Conservation (phyloP, 768 basidiomycete genomes). For the Lyophyllum decastes region DNA sequence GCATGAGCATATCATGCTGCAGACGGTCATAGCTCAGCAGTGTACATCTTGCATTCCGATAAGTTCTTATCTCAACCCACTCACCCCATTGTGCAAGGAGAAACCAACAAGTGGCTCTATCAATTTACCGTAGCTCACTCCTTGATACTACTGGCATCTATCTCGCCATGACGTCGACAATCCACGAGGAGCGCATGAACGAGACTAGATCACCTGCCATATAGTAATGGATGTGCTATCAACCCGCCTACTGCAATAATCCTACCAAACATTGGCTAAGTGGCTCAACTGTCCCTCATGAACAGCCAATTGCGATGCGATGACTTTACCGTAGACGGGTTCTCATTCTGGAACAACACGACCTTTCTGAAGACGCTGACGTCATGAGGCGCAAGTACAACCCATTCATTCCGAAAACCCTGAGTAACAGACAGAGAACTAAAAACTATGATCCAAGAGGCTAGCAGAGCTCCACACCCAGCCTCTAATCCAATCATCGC, state of each 20-base stretch:
- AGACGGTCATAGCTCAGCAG: not conserved
- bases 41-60: not conserved
- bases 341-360: too few species aligned
- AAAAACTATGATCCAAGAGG: not conserved
- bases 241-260: too few species aligned
- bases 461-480: not conserved
- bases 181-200: not conserved
- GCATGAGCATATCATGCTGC: slow-evolving; percentile 26
- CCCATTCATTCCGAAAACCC: not conserved
- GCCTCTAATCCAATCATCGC: not conserved
- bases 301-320: too few species aligned
- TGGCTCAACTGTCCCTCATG: too few species aligned
- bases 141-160: not conserved
- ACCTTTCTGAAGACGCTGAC: not conserved
- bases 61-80: not conserved
- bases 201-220: too few species aligned
- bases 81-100: slow-evolving; percentile 11
- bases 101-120: not conserved
- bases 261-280: too few species aligned
- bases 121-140: not conserved
- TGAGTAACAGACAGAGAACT: not conserved
- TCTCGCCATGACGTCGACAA: not conserved
- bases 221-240: too few species aligned
- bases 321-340: too few species aligned
- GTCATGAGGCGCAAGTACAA: not conserved